Conservation (phyloP, 768 basidiomycete species). For the Leccinum truebloodii region DNA sequence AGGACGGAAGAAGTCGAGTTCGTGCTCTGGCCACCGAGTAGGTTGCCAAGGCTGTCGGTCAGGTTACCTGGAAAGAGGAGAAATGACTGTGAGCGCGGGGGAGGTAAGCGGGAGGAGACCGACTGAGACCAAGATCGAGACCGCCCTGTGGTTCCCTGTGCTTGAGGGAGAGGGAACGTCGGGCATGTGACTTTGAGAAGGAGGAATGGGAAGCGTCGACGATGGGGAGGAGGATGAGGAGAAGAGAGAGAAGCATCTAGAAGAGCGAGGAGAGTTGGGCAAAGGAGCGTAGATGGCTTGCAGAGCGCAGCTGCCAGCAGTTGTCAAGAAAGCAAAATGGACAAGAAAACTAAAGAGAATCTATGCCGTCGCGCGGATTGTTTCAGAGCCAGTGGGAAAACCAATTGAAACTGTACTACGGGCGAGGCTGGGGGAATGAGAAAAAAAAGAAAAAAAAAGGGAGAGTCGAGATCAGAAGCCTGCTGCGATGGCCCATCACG, state of each 20-base stretch:
- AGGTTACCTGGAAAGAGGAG: background rate
- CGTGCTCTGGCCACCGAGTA: background rate
- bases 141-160: conserved; percentile 25
- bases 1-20: conserved; percentile 16
- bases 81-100: background rate
- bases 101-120: conserved; percentile 3
- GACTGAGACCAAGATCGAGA: conserved; percentile 9
- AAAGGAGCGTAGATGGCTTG: conserved; percentile 43
- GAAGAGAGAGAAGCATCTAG: conserved; percentile 26
- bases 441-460: background rate
- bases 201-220: conserved; percentile 44
- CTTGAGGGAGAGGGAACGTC: conserved; percentile 23
- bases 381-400: background rate
- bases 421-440: background rate
- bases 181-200: conserved; percentile 35
- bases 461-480: background rate
- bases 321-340: background rate
- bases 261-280: conserved; percentile 27
- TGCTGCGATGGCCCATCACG: background rate
- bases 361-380: background rate
- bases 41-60: background rate
- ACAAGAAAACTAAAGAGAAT: background rate
- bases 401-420: too few species aligned
- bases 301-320: conserved; percentile 6
- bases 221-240: conserved; percentile 27